Percentiles rank a stretch among this genome's conserved stretches.
Conservation (phyloP, 331 rosid species). For the Prunus yedoensis region DNA sequence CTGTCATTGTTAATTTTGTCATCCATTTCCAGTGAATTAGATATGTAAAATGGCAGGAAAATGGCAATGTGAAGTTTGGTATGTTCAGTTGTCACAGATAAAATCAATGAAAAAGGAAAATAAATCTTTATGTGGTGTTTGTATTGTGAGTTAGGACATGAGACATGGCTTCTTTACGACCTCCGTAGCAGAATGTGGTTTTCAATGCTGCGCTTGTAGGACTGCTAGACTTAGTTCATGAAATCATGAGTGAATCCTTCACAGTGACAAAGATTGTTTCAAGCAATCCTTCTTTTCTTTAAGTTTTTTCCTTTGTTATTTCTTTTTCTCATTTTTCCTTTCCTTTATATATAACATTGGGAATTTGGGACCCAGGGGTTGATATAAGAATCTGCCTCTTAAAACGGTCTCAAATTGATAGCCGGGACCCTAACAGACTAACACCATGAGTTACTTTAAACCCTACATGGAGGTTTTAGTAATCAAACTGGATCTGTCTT, state of each 20-base stretch:
- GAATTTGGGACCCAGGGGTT: neutral
- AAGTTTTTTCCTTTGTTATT: neutral
- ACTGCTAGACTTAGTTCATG: neutral
- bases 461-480: neutral
- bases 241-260: neutral
- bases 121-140: neutral
- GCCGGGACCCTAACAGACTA: neutral
- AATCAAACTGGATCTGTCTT: neutral
- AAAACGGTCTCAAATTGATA: neutral
- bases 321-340: neutral
- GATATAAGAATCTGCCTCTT: neutral
- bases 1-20: neutral
- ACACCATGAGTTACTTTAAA: neutral
- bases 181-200: neutral
- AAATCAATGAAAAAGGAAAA: neutral
- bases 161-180: neutral
- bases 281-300: neutral
- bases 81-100: neutral
- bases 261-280: neutral
- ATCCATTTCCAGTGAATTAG: neutral
- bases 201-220: neutral
- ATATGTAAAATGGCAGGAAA: neutral
- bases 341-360: neutral
- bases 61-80: neutral
- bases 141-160: neutral